Evolutionary conservation across 441 rosid species (phyloP).

Genomic region (Kokia cookei): DNA sequence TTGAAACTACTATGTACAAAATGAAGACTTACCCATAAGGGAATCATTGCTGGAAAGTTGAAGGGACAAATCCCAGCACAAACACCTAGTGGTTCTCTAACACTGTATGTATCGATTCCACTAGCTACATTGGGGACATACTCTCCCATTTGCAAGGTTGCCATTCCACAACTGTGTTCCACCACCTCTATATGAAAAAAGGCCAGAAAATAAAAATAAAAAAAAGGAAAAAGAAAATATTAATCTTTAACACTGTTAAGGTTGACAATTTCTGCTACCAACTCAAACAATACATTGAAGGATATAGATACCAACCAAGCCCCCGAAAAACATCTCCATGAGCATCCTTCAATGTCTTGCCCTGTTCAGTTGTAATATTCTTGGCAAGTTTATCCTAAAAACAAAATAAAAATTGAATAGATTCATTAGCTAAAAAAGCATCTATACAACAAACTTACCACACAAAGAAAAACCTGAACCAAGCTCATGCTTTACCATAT

Average conservation of each 20-base stretch:
- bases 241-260: neutral
- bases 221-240: neutral
- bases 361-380: constrained; percentile 86
- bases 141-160: constrained; percentile 88
- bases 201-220: neutral
- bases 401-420: neutral
- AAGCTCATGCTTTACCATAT: constrained; percentile 40
- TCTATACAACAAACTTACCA: neutral
- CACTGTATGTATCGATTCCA: constrained; percentile 86
- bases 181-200: constrained; percentile 67
- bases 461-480: neutral
- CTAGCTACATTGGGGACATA: constrained; percentile 79
- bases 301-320: constrained; percentile 41
- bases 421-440: neutral
- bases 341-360: constrained; percentile 91
- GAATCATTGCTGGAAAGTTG: constrained; percentile 98
- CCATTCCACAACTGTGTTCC: constrained; percentile 97
- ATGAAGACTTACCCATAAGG: constrained; percentile 68
- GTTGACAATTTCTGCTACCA: neutral
- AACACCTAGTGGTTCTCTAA: constrained; percentile 90
- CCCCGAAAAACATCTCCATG: constrained; percentile 96
- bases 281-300: neutral
- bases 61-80: constrained; percentile 97
- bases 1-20: neutral
- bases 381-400: constrained; percentile 79